Base-by-base conservation (phyloP, 371 early-diverging fungal species). In the Mucor indicus region DNA sequence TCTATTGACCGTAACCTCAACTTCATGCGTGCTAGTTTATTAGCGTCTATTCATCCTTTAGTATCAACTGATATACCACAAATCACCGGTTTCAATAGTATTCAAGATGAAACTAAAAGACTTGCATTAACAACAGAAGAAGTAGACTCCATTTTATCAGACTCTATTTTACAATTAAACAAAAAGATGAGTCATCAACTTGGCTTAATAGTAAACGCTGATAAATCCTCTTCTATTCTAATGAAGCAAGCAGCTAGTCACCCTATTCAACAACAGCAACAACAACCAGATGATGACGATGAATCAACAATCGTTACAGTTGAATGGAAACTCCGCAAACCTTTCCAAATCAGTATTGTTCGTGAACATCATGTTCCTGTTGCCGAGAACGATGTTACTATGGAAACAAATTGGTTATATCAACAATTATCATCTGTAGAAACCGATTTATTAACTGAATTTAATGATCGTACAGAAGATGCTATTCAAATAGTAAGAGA, bases 171-270 rank as follows among this genome's bases (percentile, higher is more conserved):
- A 23, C 25, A 37, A 1, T 43, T 68, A 13, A 68, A 68, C 25
- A 48, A 60, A 30, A 58, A 58, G 22, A 49, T 68, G 31, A 55
- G 65, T 16, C 53, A 55, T 47, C 65, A 68, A 27, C 51, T 68
- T 30, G 69, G 65, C 4, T 42, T 52, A 5, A 58, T 64, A 4
- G 41, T 68, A 12, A 61, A 62, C 31, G 65, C 65, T 20, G 35
- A 62, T 30, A 55, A 61, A 40, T 43, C 67, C 2, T 52, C 67
- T 11, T 15, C 38, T 30, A 60, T 57, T 15, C 44, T 67, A 11
- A 53, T 67, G 8, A 49, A 60, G 19, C 64, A 63, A 57, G 60
- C 60, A 4, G 38, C 31, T 12, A 38, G 37, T 15, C 29, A 20
- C 15, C n/a, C 20, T 27, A 38, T 38, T 13, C 25, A 27, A 15